Evolutionary conservation across 179 eudicot species (phyloP), one percentile per base, ranked within the genome.

Genomic region (Beta corolliflora): DNA sequence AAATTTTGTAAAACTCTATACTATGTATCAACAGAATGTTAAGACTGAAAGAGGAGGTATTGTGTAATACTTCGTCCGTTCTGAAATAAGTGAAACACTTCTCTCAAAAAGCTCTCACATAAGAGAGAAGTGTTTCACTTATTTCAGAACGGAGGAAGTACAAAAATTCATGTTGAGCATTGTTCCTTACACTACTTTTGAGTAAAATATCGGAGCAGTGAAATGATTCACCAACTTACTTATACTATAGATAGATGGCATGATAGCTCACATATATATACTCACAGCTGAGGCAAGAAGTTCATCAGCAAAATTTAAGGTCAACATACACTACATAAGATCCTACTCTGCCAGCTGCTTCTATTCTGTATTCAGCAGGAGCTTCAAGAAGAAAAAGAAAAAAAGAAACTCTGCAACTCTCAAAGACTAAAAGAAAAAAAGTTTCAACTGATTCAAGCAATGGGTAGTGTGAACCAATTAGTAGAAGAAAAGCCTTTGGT

Each of bases 231-330:
- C 66, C 21, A 12, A 61, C 31, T 5, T 9, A 61, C 66, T 61
- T 29, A 31, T 31, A 36, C 48, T 81, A 81, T 81, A 81, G 76
- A 81, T 81, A 81, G 84, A 76, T 19, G 61, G 76, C 80, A 69
- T 19, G 76, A 46, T 19, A 18, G 54, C 55, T 76, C 77, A 70
- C 12, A 69, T 45, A 58, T 45, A 6, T 69, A 25, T 25, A 25
- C 29, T 25, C 29, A 66, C 53, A 66, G n/a, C 60, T 23, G 21
- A 29, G 31, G n/a, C 70, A 58, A 7, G 59, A 16, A 75, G 16
- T 18, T 10, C 77, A 44, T 58, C 36, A 7, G 16, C 78, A 79
- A 58, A 54, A 25, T 56, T 15, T 14, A 25, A 25, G 5, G 13
- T 61, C 70, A 73, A 25, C 29, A 25, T 25, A 13, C 25, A 50